These are phyloP conservation scores for Phyllosticta paracitricarpa DNA, from an alignment of 2,329 filamentous ascomycete species.

Conservation along the genomic window DNA sequence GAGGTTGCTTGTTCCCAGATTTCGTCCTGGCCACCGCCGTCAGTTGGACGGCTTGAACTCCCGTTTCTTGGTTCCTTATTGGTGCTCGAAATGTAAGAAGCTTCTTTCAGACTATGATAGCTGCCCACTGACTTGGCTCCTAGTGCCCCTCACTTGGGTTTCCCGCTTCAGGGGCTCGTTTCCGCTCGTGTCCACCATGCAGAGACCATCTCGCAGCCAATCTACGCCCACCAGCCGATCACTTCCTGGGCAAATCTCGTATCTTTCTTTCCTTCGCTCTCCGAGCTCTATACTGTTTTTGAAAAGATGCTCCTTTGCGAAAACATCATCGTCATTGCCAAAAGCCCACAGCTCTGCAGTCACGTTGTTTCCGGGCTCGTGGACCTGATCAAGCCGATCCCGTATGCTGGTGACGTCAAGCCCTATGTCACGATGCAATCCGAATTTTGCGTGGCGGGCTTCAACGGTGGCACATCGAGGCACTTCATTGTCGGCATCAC, in stretches of 20 bases:
- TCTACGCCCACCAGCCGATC: slow-evolving; percentile 31
- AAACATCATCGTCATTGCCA: slow-evolving; percentile 30
- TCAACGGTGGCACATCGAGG: slow-evolving; percentile 28
- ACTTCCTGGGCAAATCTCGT: slow-evolving; percentile 30
- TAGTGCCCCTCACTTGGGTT: slow-evolving; percentile 28
- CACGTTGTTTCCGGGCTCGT: slow-evolving; percentile 30
- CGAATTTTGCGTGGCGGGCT: slow-evolving; percentile 29
- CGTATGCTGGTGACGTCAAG: slow-evolving; percentile 30
- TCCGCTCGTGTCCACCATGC: slow-evolving; percentile 15
- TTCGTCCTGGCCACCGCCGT: slow-evolving; percentile 25
- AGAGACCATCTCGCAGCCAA: slow-evolving; percentile 14
- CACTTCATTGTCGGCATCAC: slow-evolving; percentile 32
- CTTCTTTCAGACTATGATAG: neutral
- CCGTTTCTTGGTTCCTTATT: slow-evolving; percentile 30
- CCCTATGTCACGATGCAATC: slow-evolving; percentile 36
- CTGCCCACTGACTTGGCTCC: neutral
- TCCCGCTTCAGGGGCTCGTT: slow-evolving; percentile 29
- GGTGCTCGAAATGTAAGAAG: slow-evolving; percentile 25
- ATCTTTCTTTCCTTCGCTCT: slow-evolving; percentile 30
- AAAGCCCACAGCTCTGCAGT: slow-evolving; percentile 31
- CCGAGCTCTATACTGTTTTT: slow-evolving; percentile 31
- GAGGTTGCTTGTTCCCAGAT: slow-evolving; percentile 30
- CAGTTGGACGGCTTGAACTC: slow-evolving; percentile 27
- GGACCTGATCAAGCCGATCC: slow-evolving; percentile 31
- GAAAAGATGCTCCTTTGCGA: slow-evolving; percentile 33